phyloP scores from a whole-genome alignment of 75 land plant species.

The Picea sitchensis region DNA sequence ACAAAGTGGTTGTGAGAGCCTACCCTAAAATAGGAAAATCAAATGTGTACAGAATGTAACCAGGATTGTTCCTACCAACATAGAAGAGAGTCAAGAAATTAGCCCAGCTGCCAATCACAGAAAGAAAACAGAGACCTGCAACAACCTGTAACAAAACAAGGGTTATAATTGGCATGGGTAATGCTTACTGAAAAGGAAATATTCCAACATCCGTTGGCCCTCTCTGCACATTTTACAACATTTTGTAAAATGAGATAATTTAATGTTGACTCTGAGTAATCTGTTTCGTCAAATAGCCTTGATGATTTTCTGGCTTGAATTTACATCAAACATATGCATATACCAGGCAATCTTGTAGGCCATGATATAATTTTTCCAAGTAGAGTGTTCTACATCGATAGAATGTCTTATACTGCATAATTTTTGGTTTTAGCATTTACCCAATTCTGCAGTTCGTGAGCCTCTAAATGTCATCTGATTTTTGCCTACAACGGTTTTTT shows the following conservation, averaged over 20 bases:
- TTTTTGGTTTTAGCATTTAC: not conserved
- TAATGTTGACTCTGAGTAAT: no score
- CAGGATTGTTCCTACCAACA: slow-evolving; percentile 26
- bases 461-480: not conserved
- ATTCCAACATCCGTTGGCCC: no score
- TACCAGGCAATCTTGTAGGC: not conserved
- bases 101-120: slow-evolving; percentile 67
- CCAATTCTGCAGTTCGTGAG: not conserved
- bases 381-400: not conserved
- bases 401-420: not conserved
- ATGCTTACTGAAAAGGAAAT: not conserved
- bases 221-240: not conserved
- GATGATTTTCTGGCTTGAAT: not conserved
- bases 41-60: no score
- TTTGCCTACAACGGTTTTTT: no score
- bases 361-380: not conserved
- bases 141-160: slow-evolving; percentile 44
- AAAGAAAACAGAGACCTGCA: slow-evolving; percentile 61
- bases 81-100: slow-evolving; percentile 78
- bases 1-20: no score
- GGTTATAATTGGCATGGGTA: not conserved
- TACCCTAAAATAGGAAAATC: no score
- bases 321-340: not conserved
- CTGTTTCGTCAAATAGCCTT: no score
- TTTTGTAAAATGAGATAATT: not conserved